These are phyloP conservation scores for Diospyros lotus DNA, from an alignment of 148 eudicot species.

Conservation along the genomic window DNA sequence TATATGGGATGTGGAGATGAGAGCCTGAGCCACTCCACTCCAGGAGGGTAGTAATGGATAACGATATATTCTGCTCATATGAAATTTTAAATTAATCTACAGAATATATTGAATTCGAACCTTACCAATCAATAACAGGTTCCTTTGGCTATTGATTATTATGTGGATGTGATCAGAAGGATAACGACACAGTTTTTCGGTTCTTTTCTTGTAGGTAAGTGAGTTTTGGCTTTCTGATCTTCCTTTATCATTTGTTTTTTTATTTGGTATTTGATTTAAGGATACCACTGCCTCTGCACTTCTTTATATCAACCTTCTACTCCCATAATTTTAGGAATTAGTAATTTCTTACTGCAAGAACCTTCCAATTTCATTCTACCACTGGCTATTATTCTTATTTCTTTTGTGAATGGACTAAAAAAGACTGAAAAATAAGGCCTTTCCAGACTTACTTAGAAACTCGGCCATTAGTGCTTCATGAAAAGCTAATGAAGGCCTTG, in stretches of 20 bases:
- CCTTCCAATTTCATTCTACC: not conserved
- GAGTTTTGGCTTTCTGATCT: constrained; percentile 2
- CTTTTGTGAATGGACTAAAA: not conserved
- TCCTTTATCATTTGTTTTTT: not conserved
- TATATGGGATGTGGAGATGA: constrained; percentile 97
- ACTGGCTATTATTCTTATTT: not conserved
- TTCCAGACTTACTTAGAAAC: not conserved
- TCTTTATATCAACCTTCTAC: not conserved
- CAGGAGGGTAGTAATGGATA: constrained; percentile 39
- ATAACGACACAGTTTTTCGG: constrained; percentile 69
- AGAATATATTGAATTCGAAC: not conserved
- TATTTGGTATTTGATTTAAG: too few species aligned
- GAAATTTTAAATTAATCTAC: constrained; percentile 7
- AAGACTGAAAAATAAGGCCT: not conserved
- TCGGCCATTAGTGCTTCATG: too few species aligned
- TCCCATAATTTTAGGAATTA: not conserved
- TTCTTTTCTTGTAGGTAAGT: constrained; percentile 60
- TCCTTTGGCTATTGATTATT: constrained; percentile 68
- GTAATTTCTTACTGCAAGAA: not conserved
- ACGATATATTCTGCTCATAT: not conserved
- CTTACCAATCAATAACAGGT: constrained; percentile 35
- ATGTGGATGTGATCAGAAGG: constrained; percentile 70
- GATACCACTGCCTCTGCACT: too few species aligned
- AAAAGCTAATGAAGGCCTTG: too few species aligned
- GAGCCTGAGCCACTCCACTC: constrained; percentile 72